Conservation (phyloP, 2,329 filamentous ascomycete genomes). For the Berkeleyomyces rouxiae region DNA sequence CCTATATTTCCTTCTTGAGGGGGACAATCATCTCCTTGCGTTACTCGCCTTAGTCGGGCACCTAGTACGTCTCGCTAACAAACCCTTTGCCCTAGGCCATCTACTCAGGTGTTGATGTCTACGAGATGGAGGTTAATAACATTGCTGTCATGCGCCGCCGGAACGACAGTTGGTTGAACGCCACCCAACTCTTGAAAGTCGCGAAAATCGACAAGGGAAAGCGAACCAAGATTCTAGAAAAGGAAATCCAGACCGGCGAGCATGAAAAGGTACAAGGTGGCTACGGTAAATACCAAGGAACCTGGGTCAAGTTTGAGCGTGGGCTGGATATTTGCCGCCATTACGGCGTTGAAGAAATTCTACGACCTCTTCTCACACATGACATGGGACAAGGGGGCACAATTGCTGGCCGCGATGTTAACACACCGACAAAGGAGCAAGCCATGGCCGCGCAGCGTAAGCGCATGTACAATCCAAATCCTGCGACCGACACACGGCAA, state of each 20-base stretch:
- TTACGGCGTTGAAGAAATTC: constrained; percentile 58
- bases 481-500: constrained; percentile 49
- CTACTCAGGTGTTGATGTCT: constrained; percentile 90
- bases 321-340: constrained; percentile 81
- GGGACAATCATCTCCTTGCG: not conserved
- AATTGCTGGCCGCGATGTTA: constrained; percentile 54
- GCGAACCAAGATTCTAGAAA: constrained; percentile 92
- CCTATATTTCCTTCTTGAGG: constrained; percentile 8
- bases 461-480: constrained; percentile 58
- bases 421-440: constrained; percentile 96
- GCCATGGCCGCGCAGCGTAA: constrained; percentile 94
- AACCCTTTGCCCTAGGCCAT: constrained; percentile 40
- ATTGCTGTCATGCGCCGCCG: constrained; percentile 92
- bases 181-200: constrained; percentile 94
- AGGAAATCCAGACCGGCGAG: constrained; percentile 89
- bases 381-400: constrained; percentile 65
- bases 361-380: constrained; percentile 61
- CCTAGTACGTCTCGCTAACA: not conserved
- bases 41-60: constrained; percentile 22
- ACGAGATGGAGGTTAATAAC: constrained; percentile 94
- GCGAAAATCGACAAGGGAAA: constrained; percentile 95
- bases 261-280: constrained; percentile 98
- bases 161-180: constrained; percentile 91
- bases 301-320: constrained; percentile 90
- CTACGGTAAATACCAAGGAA: constrained; percentile 97